phyloP scores from a whole-genome alignment of 345 rosid species.

The Orychophragmus violaceus region DNA sequence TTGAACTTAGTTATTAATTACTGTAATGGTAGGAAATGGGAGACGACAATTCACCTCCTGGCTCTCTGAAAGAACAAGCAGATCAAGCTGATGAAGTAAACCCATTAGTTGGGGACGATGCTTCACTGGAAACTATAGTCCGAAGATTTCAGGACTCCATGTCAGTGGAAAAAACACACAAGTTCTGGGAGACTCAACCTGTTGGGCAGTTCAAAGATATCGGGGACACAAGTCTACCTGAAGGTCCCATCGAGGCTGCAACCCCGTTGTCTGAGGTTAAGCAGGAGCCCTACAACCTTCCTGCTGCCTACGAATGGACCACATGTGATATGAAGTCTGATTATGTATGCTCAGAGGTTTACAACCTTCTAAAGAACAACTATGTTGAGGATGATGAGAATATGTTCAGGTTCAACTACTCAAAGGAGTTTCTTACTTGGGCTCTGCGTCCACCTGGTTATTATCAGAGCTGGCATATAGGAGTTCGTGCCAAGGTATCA shows the following conservation, averaged over 20 bases:
- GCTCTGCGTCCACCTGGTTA: conserved; percentile 3
- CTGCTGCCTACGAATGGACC: conserved; percentile 1
- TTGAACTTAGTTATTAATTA: neutral
- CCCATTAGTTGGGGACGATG: neutral
- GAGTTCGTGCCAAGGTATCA: neutral
- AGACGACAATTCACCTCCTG: neutral
- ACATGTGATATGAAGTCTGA: neutral
- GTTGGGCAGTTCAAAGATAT: neutral
- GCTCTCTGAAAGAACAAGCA: neutral
- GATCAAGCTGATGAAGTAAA: neutral
- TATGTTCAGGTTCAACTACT: neutral
- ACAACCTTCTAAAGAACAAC: neutral
- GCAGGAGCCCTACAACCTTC: conserved; percentile 1
- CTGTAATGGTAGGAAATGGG: neutral
- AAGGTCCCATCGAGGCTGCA: neutral
- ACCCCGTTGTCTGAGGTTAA: neutral
- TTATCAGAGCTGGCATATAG: neutral
- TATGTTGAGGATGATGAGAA: neutral
- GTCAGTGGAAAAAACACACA: neutral
- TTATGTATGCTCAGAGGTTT: neutral
- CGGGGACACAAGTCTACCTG: neutral
- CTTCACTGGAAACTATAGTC: neutral
- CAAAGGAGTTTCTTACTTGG: neutral
- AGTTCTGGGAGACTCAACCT: neutral
- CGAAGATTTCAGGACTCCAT: neutral